Percentiles rank a stretch among this genome's conserved stretches.
Conservation (phyloP, 495 filamentous ascomycete species). For the Elasticomyces elasticus region DNA sequence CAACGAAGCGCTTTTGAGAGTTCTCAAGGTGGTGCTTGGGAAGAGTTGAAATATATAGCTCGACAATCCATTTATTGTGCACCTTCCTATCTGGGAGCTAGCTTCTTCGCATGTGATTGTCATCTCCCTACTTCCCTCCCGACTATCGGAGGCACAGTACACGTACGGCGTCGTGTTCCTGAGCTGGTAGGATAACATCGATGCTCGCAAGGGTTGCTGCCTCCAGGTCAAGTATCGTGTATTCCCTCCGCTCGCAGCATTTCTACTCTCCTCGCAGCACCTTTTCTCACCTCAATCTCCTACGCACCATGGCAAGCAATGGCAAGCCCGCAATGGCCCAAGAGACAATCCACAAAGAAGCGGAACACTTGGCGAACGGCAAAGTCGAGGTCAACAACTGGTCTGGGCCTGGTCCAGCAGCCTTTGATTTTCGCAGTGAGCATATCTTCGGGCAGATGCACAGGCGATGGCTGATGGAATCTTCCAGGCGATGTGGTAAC, state of each 20-base stretch:
- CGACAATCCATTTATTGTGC: background rate
- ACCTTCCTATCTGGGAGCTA: conserved; percentile 1
- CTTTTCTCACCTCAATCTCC: background rate
- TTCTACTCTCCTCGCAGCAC: background rate
- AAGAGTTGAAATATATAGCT: background rate
- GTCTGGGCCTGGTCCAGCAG: conserved; percentile 51
- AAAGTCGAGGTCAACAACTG: conserved; percentile 36
- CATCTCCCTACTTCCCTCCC: too few species aligned
- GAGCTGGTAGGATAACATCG: background rate
- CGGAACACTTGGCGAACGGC: conserved; percentile 12
- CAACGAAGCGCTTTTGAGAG: conserved; percentile 23
- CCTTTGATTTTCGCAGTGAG: conserved; percentile 48
- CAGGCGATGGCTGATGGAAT: background rate
- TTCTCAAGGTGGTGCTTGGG: conserved; percentile 23
- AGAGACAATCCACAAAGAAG: conserved; percentile 5
- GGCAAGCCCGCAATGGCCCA: conserved; percentile 5
- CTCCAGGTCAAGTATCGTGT: conserved; percentile 8
- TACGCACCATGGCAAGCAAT: conserved; percentile 5
- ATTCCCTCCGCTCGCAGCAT: background rate
- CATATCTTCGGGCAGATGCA: background rate
- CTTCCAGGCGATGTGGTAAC: conserved; percentile 69
- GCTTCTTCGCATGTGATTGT: background rate
- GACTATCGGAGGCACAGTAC: background rate
- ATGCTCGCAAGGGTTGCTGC: background rate
- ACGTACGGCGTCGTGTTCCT: background rate